A percentile compares a stretch with the other conserved stretches of the same genome.
Evolutionary conservation across 768 basidiomycete species (phyloP).

Genomic region (Krasilnikovozyma curviuscula): DNA sequence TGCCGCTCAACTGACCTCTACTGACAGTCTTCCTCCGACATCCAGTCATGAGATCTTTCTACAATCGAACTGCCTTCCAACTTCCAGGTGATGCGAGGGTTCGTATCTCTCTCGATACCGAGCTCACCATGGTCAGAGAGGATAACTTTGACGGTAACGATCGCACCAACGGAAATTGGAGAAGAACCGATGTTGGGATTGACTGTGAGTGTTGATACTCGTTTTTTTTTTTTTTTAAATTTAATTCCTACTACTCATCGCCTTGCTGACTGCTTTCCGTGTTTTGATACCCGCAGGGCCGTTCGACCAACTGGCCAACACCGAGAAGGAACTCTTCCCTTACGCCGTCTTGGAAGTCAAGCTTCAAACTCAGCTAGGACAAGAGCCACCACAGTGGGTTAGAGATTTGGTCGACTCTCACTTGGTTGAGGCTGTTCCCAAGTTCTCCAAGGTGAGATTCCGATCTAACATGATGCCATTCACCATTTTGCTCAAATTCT

Average conservation of each 20-base stretch:
- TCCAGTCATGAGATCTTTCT: constrained; percentile 85
- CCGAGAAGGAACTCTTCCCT: constrained; percentile 87
- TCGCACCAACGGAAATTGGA: constrained; percentile 79
- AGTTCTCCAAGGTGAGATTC: constrained; percentile 52
- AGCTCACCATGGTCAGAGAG: constrained; percentile 81
- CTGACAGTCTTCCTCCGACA: neutral
- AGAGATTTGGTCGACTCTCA: constrained; percentile 87
- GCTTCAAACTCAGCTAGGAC: constrained; percentile 84
- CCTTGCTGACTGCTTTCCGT: too few species aligned
- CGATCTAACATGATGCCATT: too few species aligned
- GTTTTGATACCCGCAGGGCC: too few species aligned
- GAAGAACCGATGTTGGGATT: constrained; percentile 56
- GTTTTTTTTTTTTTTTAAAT: too few species aligned
- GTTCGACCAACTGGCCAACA: constrained; percentile 49
- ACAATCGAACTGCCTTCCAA: constrained; percentile 97
- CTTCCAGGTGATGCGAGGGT: constrained; percentile 96
- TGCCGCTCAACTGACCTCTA: neutral
- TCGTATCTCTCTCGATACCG: constrained; percentile 93
- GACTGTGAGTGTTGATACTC: too few species aligned
- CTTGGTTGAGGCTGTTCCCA: constrained; percentile 90
- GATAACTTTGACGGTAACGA: constrained; percentile 78
- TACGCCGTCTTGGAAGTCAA: constrained; percentile 96
- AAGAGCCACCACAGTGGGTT: constrained; percentile 91
- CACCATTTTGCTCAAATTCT: too few species aligned
- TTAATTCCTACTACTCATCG: too few species aligned